Base-by-base conservation (phyloP, 345 rosid genomes). In the Mercurialis annua region DNA sequence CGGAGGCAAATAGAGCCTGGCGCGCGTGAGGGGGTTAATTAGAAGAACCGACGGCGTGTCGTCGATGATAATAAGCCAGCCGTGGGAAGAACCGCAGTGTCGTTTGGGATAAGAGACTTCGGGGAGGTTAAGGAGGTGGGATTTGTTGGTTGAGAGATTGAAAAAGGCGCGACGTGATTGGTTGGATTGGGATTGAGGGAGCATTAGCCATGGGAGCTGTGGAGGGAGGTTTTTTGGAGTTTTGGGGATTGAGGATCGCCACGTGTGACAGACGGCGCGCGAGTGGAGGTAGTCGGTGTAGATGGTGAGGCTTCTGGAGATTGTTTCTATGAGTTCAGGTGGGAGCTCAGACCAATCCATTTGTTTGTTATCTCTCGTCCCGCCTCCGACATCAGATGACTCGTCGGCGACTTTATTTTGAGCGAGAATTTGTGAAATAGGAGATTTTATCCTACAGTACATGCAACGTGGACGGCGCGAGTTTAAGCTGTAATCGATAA, bases 191-290 rank as follows among this genome's bases (percentile, higher is more conserved):
- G 75, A 59, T 47, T 74, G 78, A 20, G 84, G 81, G 17, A 84
- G 75, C 82, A 87, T 71, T 27, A 87, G 87, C 86, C 82, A 80
- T 9, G 89, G 92, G 59, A 83, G 81, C 78, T 85, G 87, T 1
- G 84, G 76, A 42, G 85, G 89, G 62, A 87, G 84, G 69, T 73
- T 81, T 70, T 0, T 42, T 0, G 89, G 86, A 59, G 18, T 24
- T 54, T 33, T 58, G 15, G 86, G 80, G 40, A 62, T 48, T n/a
- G 83, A 75, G 30, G 67, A 65, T 18, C 73, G 77, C 84, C 85
- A 81, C 6, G 55, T 14, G 27, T 63, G 76, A 68, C 92, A 84
- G 5, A 78, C 82, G 26, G 79, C 75, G 23, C 72, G 84, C 60
- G 72, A 71, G 10, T 71, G 71, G 71, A 87, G 65, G 79, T 81